phyloP scores from a whole-genome alignment of 352 stramenopile species.

The Blastocystis sp. region DNA sequence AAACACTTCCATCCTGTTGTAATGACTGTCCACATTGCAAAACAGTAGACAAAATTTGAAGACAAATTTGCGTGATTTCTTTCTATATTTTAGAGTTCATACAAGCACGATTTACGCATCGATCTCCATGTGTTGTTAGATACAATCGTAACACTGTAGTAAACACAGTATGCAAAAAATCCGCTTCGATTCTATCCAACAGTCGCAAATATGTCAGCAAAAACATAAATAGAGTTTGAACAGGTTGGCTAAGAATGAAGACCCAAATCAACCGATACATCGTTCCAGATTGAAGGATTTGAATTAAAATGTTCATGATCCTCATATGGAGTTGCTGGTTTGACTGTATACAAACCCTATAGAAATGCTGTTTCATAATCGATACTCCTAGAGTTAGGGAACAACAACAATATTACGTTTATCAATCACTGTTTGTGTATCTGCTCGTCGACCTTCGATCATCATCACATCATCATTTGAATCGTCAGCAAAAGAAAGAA shows the following conservation, averaged over 20 bases:
- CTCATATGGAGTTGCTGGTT: not conserved
- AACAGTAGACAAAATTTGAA: not conserved
- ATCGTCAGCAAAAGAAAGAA: not conserved
- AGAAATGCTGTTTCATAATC: not conserved
- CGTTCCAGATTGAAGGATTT: slow-evolving; percentile 24
- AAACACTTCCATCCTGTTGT: not conserved
- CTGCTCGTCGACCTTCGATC: not conserved
- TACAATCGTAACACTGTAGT: not conserved
- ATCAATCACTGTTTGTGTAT: slow-evolving; percentile 52
- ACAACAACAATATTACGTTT: not conserved
- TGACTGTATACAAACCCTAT: not conserved
- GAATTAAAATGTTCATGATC: not conserved
- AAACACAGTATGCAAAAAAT: slow-evolving; percentile 18
- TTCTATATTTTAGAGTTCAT: slow-evolving; percentile 3
- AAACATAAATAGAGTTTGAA: slow-evolving; percentile 18
- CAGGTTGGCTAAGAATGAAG: not conserved
- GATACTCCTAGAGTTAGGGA: not conserved
- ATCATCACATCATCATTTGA: not conserved
- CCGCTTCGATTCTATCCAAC: not conserved
- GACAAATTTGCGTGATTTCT: slow-evolving; percentile 30
- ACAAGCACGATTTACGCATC: not conserved
- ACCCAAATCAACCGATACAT: not conserved
- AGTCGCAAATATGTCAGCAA: not conserved
- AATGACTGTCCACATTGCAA: not conserved
- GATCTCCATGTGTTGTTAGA: slow-evolving; percentile 12